Evolutionary conservation across 768 basidiomycete genomes (phyloP).

Genomic region (Obba rivulosa): DNA sequence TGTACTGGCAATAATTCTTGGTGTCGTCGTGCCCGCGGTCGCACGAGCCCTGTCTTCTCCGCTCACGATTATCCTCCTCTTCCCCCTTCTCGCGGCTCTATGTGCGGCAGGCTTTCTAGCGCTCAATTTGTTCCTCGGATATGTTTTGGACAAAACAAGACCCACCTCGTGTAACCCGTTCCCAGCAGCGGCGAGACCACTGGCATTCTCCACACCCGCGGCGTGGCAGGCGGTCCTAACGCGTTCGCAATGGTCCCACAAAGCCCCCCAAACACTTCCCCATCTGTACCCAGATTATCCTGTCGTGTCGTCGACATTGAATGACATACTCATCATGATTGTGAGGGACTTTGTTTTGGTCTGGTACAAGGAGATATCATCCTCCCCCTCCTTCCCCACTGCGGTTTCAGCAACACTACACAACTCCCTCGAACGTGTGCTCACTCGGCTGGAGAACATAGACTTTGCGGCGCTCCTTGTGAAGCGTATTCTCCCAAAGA

Average conservation of each 20-base stretch:
- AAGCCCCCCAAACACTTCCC: constrained; percentile 59
- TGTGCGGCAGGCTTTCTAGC: constrained; percentile 47
- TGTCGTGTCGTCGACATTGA: constrained; percentile 63
- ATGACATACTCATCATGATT: constrained; percentile 76
- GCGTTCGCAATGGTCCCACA: constrained; percentile 86
- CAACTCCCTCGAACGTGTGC: constrained; percentile 51
- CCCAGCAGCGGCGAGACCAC: constrained; percentile 59
- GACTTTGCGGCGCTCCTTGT: constrained; percentile 78
- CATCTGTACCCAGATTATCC: constrained; percentile 62
- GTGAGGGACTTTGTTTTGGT: constrained; percentile 82
- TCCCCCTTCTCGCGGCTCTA: constrained; percentile 50
- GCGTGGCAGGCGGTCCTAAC: constrained; percentile 91
- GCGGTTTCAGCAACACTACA: constrained; percentile 77
- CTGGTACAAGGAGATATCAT: constrained; percentile 87
- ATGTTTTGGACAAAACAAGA: constrained; percentile 48
- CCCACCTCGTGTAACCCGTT: constrained; percentile 32
- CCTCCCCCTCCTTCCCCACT: constrained; percentile 83
- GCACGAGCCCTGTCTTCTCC: constrained; percentile 63
- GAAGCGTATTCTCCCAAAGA: constrained; percentile 79
- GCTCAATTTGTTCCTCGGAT: constrained; percentile 50
- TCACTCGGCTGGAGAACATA: constrained; percentile 49
- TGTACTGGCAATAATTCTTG: constrained; percentile 51
- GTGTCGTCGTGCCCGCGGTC: constrained; percentile 49
- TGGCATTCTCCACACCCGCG: constrained; percentile 87
- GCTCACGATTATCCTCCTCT: constrained; percentile 54